Evolutionary conservation across 768 basidiomycete species (phyloP), one percentile per base, ranked within the genome.

Genomic region (Cystofilobasidium ferigula): DNA sequence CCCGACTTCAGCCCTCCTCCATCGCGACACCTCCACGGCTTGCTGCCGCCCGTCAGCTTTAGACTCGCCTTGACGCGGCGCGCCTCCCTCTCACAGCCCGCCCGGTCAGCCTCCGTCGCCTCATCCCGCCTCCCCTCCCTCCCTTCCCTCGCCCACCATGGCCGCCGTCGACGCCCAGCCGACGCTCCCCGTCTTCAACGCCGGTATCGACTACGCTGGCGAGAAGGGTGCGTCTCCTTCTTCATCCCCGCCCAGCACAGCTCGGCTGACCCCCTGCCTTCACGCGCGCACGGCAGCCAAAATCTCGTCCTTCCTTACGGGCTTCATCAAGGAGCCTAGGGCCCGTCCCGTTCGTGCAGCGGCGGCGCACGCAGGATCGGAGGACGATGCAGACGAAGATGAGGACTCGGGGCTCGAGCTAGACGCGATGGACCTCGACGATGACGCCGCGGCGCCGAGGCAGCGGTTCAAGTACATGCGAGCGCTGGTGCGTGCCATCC

Each of bases 241-340:
- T 60, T 62, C 30, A 53, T 57, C 35, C 58, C 54, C 28, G 32
- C 53, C 6, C 56, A 24, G 1, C 30, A 14, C 47, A 22, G 45
- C 13, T 12, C 6, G 13, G 53, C 51, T 22, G 2, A 57, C 61
- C 20, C 30, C 28, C 18, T 28, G 2, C 32, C 28, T 8, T 28
- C 43, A 24, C 14, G 6, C 14, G 18, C 34, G n/a, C 68, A 8
- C 43, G 14, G 12, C 72, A 91, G 88, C 82, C 18, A 82, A 79
- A 76, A 88, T 92, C 73, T 78, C 78, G 51, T 79, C 79, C 68
- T 89, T 92, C 74, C 73, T 92, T 69, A 82, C 84, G 53, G 84
- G 80, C 53, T 91, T 83, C 78, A 82, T 83, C 38, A 63, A 68
- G 56, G 61, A 62, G 34, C 56, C 48, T 12, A 42, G 62, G 16